Conservation (phyloP, 441 rosid genomes). For the Biscutella laevigata region DNA sequence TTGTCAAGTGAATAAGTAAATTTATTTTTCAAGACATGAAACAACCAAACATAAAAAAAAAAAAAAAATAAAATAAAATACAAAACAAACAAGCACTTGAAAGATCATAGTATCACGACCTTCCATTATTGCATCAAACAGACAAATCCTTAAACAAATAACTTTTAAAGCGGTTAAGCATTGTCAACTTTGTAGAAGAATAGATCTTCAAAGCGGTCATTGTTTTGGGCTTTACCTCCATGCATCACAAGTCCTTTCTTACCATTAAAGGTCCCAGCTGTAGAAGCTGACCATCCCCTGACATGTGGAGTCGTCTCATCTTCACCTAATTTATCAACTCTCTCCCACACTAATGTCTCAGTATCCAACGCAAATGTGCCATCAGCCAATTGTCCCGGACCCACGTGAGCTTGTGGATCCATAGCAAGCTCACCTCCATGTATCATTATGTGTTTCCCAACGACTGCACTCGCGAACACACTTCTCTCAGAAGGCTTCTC, state of each 20-base stretch:
- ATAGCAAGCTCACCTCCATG: constrained; percentile 74
- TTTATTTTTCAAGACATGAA: too few relatives aligned
- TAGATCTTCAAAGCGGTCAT: constrained; percentile 66
- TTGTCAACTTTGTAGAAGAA: too few relatives aligned
- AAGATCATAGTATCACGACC: too few relatives aligned
- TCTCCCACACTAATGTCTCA: constrained; percentile 41
- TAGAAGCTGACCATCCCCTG: constrained; percentile 69
- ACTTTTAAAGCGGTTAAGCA: too few relatives aligned
- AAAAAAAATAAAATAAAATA: too few relatives aligned
- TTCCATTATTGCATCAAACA: too few relatives aligned
- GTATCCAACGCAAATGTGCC: constrained; percentile 55
- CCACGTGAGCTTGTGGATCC: constrained; percentile 62
- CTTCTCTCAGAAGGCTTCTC: constrained; percentile 59
- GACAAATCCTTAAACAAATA: too few relatives aligned
- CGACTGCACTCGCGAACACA: constrained; percentile 47
- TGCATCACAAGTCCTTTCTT: constrained; percentile 46
- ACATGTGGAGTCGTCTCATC: constrained; percentile 44
- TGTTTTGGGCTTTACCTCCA: constrained; percentile 67
- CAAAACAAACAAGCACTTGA: too few relatives aligned
- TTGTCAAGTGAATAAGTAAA: too few relatives aligned
- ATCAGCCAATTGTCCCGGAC: constrained; percentile 54
- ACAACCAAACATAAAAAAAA: too few relatives aligned
- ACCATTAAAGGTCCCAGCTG: constrained; percentile 29
- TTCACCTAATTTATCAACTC: constrained; percentile 33
- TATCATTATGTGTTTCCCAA: constrained; percentile 47